Evolutionary conservation across 2,329 filamentous ascomycete genomes (phyloP).

Genomic region (Aspergillus aculeatinus): DNA sequence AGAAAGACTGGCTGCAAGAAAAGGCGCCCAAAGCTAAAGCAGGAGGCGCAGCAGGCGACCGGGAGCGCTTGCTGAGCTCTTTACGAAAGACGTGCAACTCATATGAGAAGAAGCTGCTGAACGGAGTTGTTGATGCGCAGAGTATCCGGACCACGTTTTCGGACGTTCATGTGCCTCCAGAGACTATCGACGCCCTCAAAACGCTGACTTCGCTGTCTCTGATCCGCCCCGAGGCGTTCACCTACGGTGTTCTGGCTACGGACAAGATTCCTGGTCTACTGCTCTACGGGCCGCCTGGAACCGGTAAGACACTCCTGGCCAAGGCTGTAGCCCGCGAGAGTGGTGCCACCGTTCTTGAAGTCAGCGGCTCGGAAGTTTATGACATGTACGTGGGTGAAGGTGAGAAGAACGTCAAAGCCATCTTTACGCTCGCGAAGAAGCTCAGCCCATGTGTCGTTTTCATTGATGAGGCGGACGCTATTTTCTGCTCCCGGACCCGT

Average conservation of each 20-base stretch:
- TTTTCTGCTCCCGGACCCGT: constrained; percentile 72
- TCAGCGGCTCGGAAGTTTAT: constrained; percentile 87
- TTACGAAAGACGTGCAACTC: constrained; percentile 62
- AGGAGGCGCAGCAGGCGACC: constrained; percentile 34
- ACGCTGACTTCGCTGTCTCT: constrained; percentile 86
- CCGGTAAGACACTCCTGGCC: constrained; percentile 63
- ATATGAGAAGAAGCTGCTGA: constrained; percentile 79
- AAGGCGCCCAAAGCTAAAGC: constrained; percentile 32
- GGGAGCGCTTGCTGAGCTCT: constrained; percentile 47
- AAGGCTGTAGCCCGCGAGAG: constrained; percentile 66
- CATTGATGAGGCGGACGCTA: constrained; percentile 92
- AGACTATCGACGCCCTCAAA: constrained; percentile 83
- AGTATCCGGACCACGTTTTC: constrained; percentile 84
- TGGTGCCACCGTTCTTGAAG: constrained; percentile 72
- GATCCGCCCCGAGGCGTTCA: constrained; percentile 87
- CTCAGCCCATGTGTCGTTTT: constrained; percentile 91
- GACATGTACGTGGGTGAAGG: constrained; percentile 96
- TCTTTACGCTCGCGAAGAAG: constrained; percentile 89
- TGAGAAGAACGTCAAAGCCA: constrained; percentile 91
- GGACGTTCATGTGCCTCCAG: constrained; percentile 77
- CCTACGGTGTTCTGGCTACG: constrained; percentile 86
- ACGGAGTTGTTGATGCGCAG: constrained; percentile 76
- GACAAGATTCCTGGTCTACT: constrained; percentile 89
- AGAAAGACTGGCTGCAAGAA: constrained; percentile 38
- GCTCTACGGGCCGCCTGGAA: constrained; percentile 78